Evolutionary conservation across 148 eudicot species (phyloP), one percentile per base, ranked within the genome.

Genomic region (Cornus controversa): DNA sequence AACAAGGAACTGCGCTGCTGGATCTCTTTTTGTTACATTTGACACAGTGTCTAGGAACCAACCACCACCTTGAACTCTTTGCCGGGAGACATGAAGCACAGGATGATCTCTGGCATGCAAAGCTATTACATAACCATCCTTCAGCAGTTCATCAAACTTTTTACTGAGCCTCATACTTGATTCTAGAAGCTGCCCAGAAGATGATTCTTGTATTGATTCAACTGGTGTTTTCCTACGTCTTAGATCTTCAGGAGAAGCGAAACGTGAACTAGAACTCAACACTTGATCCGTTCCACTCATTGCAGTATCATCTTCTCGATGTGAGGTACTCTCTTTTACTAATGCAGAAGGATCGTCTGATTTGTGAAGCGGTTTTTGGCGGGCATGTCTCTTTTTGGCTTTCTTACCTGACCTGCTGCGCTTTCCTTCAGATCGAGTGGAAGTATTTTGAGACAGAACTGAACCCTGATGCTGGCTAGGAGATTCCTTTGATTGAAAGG

Each of bases 361-460:
- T 84, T 93, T 96, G 37, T 85, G 87, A 71, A 84, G 90, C 27
- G 94, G 89, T 81, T 91, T 93, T 76, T 93, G 99, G 79, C 94
- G 97, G 76, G 86, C 90, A 80, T 96, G 94, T 83, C 91, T 87
- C 83, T 87, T 96, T 81, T 93, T 96, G 62, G 99, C 93, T 81
- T 96, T 96, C 82, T 93, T 96, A 83, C 95, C 88, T 79, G 97
- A 96, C 88, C 99, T 91, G 82, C 97, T 96, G 74, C 90, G 89
- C 84, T 90, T 96, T 34, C 87, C 93, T 64, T 96, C 98, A 74
- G 93, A 87, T 73, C 83, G 85, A 75, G 83, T 77, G 58, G 95
- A 73, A 72, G 84, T 83, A 78, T 70, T 86, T 74, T 91, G 90
- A 22, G 93, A 85, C 60, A 86, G 64, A 63, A 70, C 86, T 70